Percentiles rank a stretch among this genome's conserved stretches.
Conservation (phyloP, 257 asterid genomes). For the Ilex asprella region DNA sequence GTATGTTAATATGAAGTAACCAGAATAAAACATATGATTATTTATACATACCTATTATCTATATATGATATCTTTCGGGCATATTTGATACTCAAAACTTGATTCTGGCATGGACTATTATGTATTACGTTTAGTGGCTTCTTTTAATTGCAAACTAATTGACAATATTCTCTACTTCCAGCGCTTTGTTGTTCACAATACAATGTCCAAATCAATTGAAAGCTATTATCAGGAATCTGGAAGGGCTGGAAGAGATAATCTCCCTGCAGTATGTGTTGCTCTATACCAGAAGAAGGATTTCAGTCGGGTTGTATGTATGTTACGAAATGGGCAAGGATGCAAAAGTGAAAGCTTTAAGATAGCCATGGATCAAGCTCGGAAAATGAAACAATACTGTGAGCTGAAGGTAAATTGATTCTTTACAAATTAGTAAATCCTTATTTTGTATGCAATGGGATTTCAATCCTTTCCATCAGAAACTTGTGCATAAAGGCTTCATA, state of each 20-base stretch:
- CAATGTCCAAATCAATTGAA: constrained; percentile 93
- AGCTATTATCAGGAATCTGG: constrained; percentile 99
- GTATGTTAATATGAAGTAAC: too few relatives aligned
- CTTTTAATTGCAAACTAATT: neutral
- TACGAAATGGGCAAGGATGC: constrained; percentile 66
- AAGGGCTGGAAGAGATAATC: constrained; percentile 88
- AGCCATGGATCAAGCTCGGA: constrained; percentile 89
- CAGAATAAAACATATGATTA: neutral
- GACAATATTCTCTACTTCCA: constrained; percentile 24
- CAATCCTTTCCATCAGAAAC: neutral
- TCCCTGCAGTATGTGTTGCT: constrained; percentile 61
- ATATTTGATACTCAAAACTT: neutral
- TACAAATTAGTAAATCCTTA: neutral
- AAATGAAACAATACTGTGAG: constrained; percentile 88
- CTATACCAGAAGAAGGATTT: constrained; percentile 92
- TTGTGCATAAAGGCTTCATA: neutral
- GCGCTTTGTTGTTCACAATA: constrained; percentile 92
- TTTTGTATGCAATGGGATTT: too few relatives aligned
- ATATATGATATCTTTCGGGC: neutral
- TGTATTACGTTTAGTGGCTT: neutral
- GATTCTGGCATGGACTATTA: neutral
- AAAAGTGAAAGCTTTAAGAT: constrained; percentile 62
- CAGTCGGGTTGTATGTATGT: constrained; percentile 90
- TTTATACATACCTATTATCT: too few relatives aligned
- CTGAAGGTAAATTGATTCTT: constrained; percentile 46